A percentile compares a stretch with the other conserved stretches of the same genome.
These are phyloP conservation scores for Scheffersomyces ergatensis DNA, from an alignment of 805 yeast genomes.

Conservation along the genomic window DNA sequence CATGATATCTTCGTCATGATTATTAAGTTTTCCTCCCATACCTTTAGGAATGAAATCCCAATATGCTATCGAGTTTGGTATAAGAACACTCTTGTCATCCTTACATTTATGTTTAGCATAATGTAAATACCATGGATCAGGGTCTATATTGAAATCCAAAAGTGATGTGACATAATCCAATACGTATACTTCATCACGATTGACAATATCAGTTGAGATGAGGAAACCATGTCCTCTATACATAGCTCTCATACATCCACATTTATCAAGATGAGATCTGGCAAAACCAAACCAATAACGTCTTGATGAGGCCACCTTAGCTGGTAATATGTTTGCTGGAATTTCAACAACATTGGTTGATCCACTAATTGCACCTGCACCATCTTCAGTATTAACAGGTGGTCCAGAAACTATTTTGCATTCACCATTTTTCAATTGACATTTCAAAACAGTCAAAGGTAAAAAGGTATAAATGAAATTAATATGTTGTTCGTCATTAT, in stretches of 20 bases:
- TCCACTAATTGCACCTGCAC: conserved; percentile 34
- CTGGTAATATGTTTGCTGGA: conserved; percentile 10
- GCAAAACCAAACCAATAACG: conserved; percentile 34
- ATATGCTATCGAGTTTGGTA: conserved; percentile 31
- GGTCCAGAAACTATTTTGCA: conserved; percentile 3
- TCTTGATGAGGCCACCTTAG: not conserved
- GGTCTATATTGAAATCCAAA: conserved; percentile 22
- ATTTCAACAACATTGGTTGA: conserved; percentile 32
- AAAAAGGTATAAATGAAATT: conserved; percentile 34
- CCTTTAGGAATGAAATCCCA: conserved; percentile 16
- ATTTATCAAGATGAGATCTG: conserved; percentile 31
- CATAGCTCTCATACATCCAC: conserved; percentile 38
- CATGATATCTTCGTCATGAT: conserved; percentile 18
- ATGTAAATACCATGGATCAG: conserved; percentile 15
- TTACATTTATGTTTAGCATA: conserved; percentile 18
- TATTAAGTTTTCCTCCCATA: not conserved
- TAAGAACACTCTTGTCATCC: conserved; percentile 25
- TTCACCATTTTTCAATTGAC: conserved; percentile 14
- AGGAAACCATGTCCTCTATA: conserved; percentile 32
- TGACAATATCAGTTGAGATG: conserved; percentile 11
- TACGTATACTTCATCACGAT: conserved; percentile 16
- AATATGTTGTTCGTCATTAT: conserved; percentile 20
- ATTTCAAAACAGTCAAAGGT: conserved; percentile 23
- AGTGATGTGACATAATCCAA: conserved; percentile 30
- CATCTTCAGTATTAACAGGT: conserved; percentile 1